phyloP scores from a whole-genome alignment of 805 yeast species.

The Yamadazyma nakazawae region DNA sequence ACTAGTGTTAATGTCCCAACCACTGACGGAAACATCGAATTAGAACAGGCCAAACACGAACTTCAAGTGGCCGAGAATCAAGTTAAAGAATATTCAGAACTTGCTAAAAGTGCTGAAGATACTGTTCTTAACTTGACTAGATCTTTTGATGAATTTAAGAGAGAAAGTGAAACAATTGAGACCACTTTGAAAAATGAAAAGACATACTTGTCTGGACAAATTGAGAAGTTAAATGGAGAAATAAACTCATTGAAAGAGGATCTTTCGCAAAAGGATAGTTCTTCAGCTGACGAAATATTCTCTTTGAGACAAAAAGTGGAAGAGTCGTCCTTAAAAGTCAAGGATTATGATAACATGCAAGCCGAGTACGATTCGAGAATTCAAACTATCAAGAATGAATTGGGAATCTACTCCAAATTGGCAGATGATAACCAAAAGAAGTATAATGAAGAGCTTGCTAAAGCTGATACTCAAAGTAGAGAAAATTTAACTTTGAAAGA shows the following conservation, averaged over 20 bases:
- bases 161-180: slow-evolving; percentile 22
- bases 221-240: slow-evolving; percentile 19
- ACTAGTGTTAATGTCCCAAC: slow-evolving; percentile 3
- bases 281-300: slow-evolving; percentile 23
- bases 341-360: slow-evolving; percentile 32
- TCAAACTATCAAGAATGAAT: slow-evolving; percentile 25
- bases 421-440: slow-evolving; percentile 50
- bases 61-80: slow-evolving; percentile 56
- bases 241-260: slow-evolving; percentile 21
- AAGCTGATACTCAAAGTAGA: slow-evolving; percentile 50
- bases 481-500: slow-evolving; percentile 21
- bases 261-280: slow-evolving; percentile 18
- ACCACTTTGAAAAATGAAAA: slow-evolving; percentile 23
- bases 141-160: slow-evolving; percentile 45
- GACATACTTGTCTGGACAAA: slow-evolving; percentile 18
- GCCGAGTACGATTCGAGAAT: slow-evolving; percentile 30
- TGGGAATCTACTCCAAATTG: slow-evolving; percentile 42
- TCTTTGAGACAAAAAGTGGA: slow-evolving; percentile 23
- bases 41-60: slow-evolving; percentile 30
- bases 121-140: slow-evolving; percentile 54
- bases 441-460: slow-evolving; percentile 53
- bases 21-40: slow-evolving; percentile 6
- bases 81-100: slow-evolving; percentile 56
- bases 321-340: slow-evolving; percentile 26
- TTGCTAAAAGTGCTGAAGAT: slow-evolving; percentile 65